phyloP scores from a whole-genome alignment of 2,329 filamentous ascomycete species.

The Coniochaeta sp. region DNA sequence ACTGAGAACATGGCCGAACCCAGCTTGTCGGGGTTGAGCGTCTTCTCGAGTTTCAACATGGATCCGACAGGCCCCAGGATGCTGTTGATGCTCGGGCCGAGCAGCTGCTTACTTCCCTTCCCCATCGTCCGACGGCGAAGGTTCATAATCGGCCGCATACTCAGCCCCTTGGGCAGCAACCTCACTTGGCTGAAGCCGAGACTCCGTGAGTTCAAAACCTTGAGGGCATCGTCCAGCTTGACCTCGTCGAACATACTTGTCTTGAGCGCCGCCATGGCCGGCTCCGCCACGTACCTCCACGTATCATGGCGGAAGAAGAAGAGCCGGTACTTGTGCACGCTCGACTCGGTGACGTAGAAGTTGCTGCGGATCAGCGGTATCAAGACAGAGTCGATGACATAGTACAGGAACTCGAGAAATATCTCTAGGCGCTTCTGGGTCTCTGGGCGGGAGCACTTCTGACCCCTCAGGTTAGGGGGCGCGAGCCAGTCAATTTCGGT shows the following conservation, averaged over 20 bases:
- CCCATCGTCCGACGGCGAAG: conserved; percentile 56
- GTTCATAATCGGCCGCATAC: conserved; percentile 83
- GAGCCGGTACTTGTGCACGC: conserved; percentile 66
- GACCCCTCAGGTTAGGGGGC: conserved; percentile 36
- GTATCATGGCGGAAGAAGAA: conserved; percentile 95
- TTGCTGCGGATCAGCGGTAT: conserved; percentile 81
- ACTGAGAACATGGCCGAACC: conserved; percentile 78
- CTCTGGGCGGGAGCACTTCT: conserved; percentile 65
- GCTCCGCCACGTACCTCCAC: conserved; percentile 72
- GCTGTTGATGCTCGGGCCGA: conserved; percentile 62
- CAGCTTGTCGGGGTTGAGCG: conserved; percentile 50
- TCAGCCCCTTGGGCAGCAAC: conserved; percentile 71
- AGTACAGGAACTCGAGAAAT: conserved; percentile 82
- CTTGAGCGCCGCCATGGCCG: conserved; percentile 62
- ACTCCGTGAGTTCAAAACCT: conserved; percentile 51
- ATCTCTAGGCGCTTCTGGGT: conserved; percentile 69
- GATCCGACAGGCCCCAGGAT: conserved; percentile 62
- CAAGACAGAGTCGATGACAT: conserved; percentile 83
- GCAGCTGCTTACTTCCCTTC: conserved; percentile 40
- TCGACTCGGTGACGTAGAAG: conserved; percentile 94
- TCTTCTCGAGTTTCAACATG: conserved; percentile 71
- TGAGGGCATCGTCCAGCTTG: conserved; percentile 45
- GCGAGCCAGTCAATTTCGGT: conserved; percentile 66
- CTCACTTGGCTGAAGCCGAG: conserved; percentile 75
- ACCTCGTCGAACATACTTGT: conserved; percentile 73